A percentile compares a stretch with the other conserved stretches of the same genome.
Evolutionary conservation across 1,284 basidiomycete genomes (phyloP).

Genomic region (Takashimella koratensis): DNA sequence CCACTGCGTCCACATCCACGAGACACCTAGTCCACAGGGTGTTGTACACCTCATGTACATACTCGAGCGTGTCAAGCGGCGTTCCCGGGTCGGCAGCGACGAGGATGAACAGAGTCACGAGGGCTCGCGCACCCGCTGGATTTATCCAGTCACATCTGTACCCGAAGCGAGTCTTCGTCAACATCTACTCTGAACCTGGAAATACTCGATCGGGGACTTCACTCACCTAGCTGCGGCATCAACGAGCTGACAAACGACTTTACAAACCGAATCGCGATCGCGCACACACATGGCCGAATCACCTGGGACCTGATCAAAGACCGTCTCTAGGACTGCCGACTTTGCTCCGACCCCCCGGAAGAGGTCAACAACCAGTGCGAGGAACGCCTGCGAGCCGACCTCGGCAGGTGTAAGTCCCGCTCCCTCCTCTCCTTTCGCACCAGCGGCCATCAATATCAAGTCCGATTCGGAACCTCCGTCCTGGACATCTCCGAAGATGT

Average conservation of each 20-base stretch:
- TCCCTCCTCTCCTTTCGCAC: too few species aligned
- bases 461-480: too few species aligned
- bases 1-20: background rate
- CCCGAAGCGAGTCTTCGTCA: too few species aligned
- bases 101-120: background rate
- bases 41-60: background rate
- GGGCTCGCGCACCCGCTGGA: background rate
- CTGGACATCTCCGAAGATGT: too few species aligned
- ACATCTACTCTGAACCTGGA: background rate
- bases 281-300: too few species aligned
- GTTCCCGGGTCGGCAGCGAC: background rate
- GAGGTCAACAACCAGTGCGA: too few species aligned
- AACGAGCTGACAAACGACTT: background rate
- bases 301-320: too few species aligned
- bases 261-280: background rate
- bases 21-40: background rate
- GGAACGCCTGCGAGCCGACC: too few species aligned
- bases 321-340: too few species aligned
- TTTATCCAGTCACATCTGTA: background rate
- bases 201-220: background rate
- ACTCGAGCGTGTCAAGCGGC: background rate
- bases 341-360: too few species aligned
- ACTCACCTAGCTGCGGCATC: background rate
- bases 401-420: too few species aligned
- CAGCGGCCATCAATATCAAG: too few species aligned